Evolutionary conservation across 257 asterid genomes (phyloP), one percentile per base, ranked within the genome.

Genomic region (Penstemon newberryi): DNA sequence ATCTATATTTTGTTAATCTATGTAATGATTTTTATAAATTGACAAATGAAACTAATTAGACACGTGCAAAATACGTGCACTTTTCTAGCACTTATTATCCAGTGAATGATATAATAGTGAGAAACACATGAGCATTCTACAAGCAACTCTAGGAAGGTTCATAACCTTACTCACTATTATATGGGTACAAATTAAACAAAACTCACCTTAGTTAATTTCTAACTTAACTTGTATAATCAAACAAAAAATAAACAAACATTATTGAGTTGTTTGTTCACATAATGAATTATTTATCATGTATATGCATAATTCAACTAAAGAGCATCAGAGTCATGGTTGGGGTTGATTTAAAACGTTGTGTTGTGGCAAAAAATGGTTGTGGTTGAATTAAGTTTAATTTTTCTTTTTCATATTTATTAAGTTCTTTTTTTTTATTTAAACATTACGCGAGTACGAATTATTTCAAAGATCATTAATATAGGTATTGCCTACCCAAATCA

Each of bases 111-210:
- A 15, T 15, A 49, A 37, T 15, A 15, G 0, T 15, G 18, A 15
- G 18, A 15, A 70, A 3, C 94, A 87, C 62, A 64, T 66, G 75
- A 84, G 81, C 78, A 76, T 87, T 45, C 85, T 84, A 10, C 85
- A 80, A 45, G 69, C 83, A 63, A 78, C 64, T 13, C 1, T 84
- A 8, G 89, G 85, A 63, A 82, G 83, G 91, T 84, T 45, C 6
- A 10, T 60, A 15, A 15, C 18, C 38, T 54, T 8, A 19, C 59
- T 15, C 10, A 4, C 8, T 54, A 0, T 54, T 6, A 13, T 5
- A 2, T 13, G 13, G 8, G 12, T 41, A 33, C 37, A 33, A 47
- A 64, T 11, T 25, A 50, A 7, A 1, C 15, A 38, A 0, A 8
- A 13, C 7, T 54, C 59, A 19, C 18, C 18, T 15, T 15, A 15